Evolutionary conservation across 1,139 yeast genomes (phyloP).

Genomic region (Trichomonascaceae sp.): DNA sequence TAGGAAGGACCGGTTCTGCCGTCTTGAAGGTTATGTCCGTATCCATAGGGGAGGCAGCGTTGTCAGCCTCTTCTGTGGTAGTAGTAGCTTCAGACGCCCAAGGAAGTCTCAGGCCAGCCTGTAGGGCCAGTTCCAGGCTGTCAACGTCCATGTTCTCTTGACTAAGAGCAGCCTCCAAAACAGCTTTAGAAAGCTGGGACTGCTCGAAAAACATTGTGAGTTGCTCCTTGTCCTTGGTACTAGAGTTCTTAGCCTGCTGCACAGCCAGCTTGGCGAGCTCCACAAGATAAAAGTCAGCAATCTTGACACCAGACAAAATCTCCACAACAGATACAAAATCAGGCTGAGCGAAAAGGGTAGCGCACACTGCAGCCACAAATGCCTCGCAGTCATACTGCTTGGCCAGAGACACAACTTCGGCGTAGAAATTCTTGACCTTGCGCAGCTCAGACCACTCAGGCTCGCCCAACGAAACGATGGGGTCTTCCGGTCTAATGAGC

Average conservation of each 20-base stretch:
- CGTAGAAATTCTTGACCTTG: constrained; percentile 12
- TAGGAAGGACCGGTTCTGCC: background rate
- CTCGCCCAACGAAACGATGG: constrained; percentile 11
- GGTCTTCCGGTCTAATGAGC: constrained; percentile 14
- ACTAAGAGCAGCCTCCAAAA: constrained; percentile 24
- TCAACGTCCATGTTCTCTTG: constrained; percentile 32
- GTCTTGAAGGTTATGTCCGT: constrained; percentile 1
- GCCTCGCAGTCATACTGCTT: constrained; percentile 19
- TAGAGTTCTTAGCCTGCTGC: constrained; percentile 4
- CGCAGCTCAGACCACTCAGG: constrained; percentile 15
- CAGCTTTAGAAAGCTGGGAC: constrained; percentile 1
- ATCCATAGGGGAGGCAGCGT: background rate
- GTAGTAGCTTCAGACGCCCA: background rate
- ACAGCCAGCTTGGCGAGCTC: constrained; percentile 8
- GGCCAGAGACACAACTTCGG: constrained; percentile 16
- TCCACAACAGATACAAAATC: constrained; percentile 15
- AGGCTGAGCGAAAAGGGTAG: constrained; percentile 13
- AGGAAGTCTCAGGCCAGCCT: constrained; percentile 36
- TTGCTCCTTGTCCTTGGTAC: constrained; percentile 1
- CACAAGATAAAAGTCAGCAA: constrained; percentile 9
- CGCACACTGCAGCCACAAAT: constrained; percentile 19
- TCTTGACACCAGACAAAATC: constrained; percentile 14
- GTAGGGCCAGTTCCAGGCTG: constrained; percentile 54
- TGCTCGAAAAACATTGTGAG: constrained; percentile 4
- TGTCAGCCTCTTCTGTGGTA: background rate